Evolutionary conservation across 2,329 filamentous ascomycete genomes (phyloP).

Genomic region (Ceratocystis eucalypticola): DNA sequence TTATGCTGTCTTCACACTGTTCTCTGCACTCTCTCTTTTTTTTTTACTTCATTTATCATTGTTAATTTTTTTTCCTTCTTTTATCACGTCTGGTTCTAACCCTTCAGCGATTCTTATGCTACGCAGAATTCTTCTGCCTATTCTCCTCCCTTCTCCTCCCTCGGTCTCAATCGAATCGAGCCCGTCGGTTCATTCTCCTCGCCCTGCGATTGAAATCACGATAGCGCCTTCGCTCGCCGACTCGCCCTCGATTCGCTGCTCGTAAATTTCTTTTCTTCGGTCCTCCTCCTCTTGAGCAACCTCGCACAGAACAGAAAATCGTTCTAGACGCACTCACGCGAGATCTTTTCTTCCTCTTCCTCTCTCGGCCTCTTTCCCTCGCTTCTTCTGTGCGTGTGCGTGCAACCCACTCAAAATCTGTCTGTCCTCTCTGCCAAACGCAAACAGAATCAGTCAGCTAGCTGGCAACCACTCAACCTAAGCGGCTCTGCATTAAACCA

Average conservation of each 20-base stretch:
- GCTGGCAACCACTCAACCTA: background rate
- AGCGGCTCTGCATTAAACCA: background rate
- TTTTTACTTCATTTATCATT: no score
- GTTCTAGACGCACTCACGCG: background rate
- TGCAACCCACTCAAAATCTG: background rate
- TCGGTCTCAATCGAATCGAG: background rate
- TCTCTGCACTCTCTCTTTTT: background rate
- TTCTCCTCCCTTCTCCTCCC: background rate
- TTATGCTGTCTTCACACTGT: background rate
- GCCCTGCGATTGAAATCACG: background rate
- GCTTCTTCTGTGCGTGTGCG: constrained; percentile 1
- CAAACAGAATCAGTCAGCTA: background rate
- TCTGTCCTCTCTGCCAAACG: background rate
- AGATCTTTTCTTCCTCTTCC: background rate
- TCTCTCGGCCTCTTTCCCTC: background rate
- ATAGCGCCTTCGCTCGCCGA: background rate
- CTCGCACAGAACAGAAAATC: background rate
- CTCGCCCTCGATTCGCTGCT: background rate
- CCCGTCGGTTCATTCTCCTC: no score
- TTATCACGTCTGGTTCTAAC: background rate
- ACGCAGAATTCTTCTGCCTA: background rate
- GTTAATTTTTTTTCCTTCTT: background rate
- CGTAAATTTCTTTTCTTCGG: background rate
- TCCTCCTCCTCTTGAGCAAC: background rate
- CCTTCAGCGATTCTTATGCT: background rate